These are phyloP conservation scores for Aspergillus texensis DNA, from an alignment of 2,329 filamentous ascomycete species.

Conservation along the genomic window DNA sequence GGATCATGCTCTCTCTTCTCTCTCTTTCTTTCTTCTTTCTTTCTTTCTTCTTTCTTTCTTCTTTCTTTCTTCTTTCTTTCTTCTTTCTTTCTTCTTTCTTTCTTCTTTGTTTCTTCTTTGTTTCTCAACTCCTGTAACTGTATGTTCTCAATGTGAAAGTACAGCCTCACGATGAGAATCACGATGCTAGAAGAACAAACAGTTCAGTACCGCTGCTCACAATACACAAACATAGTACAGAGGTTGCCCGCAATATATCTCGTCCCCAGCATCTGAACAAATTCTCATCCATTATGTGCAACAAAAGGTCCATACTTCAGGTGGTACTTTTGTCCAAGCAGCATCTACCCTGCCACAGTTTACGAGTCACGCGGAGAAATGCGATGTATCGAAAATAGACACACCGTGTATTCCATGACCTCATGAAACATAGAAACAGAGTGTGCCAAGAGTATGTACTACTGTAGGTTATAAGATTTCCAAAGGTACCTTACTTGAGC, in stretches of 20 bases:
- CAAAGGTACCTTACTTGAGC: not conserved
- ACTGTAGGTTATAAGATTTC: not conserved
- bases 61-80: too few species aligned
- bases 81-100: too few species aligned
- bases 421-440: not conserved
- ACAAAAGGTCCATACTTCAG: not conserved
- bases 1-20: too few species aligned
- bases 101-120: not conserved
- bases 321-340: not conserved
- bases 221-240: not conserved
- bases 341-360: not conserved
- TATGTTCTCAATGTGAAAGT: too few species aligned
- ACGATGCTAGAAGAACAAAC: not conserved
- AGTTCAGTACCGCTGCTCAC: not conserved
- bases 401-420: conserved; percentile 3
- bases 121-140: not conserved
- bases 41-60: not conserved
- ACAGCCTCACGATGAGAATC: not conserved
- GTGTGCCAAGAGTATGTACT: not conserved
- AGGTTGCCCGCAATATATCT: not conserved
- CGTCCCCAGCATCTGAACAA: not conserved
- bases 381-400: conserved; percentile 10
- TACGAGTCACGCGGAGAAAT: conserved; percentile 11
- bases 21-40: too few species aligned
- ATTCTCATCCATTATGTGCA: not conserved